These are phyloP conservation scores for Arthrobotrys megalospora DNA, from an alignment of 2,329 filamentous ascomycete genomes.

Conservation along the genomic window DNA sequence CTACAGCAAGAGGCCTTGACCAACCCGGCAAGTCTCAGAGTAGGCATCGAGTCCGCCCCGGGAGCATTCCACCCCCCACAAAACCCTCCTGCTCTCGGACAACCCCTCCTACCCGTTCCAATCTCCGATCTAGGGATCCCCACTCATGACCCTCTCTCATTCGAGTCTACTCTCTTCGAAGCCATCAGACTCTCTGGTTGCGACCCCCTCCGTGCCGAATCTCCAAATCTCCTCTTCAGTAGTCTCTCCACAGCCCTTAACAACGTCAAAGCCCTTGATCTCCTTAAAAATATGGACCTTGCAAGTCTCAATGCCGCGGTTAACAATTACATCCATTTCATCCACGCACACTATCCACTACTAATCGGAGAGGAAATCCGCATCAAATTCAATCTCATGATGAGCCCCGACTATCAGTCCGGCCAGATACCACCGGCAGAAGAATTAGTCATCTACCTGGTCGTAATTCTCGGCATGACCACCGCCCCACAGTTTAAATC, in stretches of 20 bases:
- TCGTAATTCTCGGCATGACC: constrained; percentile 54
- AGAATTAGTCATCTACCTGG: constrained; percentile 51
- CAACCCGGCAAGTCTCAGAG: constrained; percentile 10
- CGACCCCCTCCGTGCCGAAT: constrained; percentile 54
- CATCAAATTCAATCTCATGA: constrained; percentile 55
- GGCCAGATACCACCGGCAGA: constrained; percentile 46
- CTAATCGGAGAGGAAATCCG: constrained; percentile 44
- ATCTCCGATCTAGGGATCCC: background rate
- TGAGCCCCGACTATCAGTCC: constrained; percentile 26
- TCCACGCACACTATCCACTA: constrained; percentile 54
- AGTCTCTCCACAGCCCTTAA: constrained; percentile 32
- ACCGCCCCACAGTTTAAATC: constrained; percentile 39
- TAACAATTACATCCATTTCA: constrained; percentile 54
- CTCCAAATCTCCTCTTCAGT: constrained; percentile 51
- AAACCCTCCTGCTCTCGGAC: background rate
- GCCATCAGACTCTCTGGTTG: constrained; percentile 48
- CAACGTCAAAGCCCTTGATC: constrained; percentile 19
- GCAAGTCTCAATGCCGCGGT: constrained; percentile 22
- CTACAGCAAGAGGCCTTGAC: constrained; percentile 15
- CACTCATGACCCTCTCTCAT: constrained; percentile 42
- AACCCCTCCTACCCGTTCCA: background rate
- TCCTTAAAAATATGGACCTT: constrained; percentile 44
- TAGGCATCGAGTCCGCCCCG: constrained; percentile 46
- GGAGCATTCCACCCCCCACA: constrained; percentile 1
- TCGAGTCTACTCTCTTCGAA: constrained; percentile 51